Evolutionary conservation across 2,329 filamentous ascomycete genomes (phyloP).

Genomic region (Coniochaeta sp.): DNA sequence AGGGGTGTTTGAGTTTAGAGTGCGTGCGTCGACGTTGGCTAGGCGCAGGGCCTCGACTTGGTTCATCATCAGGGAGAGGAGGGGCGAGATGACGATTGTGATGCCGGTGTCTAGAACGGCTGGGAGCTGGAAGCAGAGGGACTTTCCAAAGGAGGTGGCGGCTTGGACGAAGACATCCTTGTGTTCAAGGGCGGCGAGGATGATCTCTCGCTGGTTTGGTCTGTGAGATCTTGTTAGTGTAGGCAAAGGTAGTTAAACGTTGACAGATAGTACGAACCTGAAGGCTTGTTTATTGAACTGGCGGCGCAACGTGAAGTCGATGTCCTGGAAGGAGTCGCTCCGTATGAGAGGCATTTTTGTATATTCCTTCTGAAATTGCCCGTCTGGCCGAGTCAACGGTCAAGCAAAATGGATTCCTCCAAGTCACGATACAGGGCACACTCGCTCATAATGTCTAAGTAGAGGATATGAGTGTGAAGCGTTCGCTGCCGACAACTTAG

Average conservation of each 20-base stretch:
- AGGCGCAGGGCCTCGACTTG: constrained; percentile 75
- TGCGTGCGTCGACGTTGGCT: constrained; percentile 71
- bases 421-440: background rate
- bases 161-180: constrained; percentile 93
- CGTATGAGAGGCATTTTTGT: constrained; percentile 24
- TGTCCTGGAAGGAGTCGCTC: constrained; percentile 48
- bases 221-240: constrained; percentile 29
- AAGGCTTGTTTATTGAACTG: constrained; percentile 71
- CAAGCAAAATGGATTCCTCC: background rate
- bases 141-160: constrained; percentile 86
- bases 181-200: constrained; percentile 69
- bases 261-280: constrained; percentile 32
- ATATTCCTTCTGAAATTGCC: background rate
- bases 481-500: background rate
- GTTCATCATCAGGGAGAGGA: constrained; percentile 64
- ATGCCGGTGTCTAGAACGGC: constrained; percentile 84
- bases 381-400: background rate
- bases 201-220: constrained; percentile 81
- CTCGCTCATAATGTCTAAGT: background rate
- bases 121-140: constrained; percentile 85
- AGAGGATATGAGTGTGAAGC: background rate
- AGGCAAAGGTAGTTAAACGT: background rate
- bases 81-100: constrained; percentile 82
- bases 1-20: constrained; percentile 78
- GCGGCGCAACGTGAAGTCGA: constrained; percentile 65